These are phyloP conservation scores for Penicillium sp. DNA, from an alignment of 2,329 filamentous ascomycete genomes.

Conservation along the genomic window DNA sequence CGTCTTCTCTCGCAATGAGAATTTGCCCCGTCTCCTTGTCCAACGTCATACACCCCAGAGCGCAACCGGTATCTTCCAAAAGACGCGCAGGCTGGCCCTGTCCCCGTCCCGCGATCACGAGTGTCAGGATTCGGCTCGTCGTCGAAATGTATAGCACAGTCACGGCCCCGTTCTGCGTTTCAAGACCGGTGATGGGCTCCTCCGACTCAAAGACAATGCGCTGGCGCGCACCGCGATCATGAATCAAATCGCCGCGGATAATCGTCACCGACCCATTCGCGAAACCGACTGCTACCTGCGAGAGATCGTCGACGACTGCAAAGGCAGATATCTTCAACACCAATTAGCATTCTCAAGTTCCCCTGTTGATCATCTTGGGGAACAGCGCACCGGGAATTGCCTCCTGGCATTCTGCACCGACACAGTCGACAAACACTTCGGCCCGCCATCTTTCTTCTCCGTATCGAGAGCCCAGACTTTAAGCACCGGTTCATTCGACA, in stretches of 20 bases:
- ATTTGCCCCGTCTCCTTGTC: constrained; percentile 82
- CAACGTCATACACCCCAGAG: constrained; percentile 91
- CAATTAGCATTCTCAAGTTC: constrained; percentile 9
- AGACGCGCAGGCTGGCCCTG: constrained; percentile 88
- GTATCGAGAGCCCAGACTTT: constrained; percentile 99
- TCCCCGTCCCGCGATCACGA: constrained; percentile 84
- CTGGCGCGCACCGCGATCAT: constrained; percentile 92
- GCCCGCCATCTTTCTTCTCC: constrained; percentile 90
- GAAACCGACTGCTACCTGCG: constrained; percentile 93
- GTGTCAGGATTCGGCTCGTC: constrained; percentile 82
- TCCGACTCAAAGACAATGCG: constrained; percentile 95
- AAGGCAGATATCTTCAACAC: constrained; percentile 73
- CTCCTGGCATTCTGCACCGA: constrained; percentile 87
- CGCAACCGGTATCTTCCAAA: constrained; percentile 88
- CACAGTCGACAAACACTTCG: constrained; percentile 85
- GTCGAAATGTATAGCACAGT: constrained; percentile 92
- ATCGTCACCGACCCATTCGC: constrained; percentile 94
- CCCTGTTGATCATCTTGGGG: not conserved
- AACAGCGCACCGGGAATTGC: constrained; percentile 76
- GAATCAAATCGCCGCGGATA: constrained; percentile 89
- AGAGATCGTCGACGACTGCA: constrained; percentile 82
- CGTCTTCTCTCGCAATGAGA: constrained; percentile 91
- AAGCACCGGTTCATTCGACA: constrained; percentile 83
- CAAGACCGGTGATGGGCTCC: constrained; percentile 91
- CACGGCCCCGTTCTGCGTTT: constrained; percentile 68